Conservation (phyloP, 805 yeast genomes). For the Torulaspora quercuum region DNA sequence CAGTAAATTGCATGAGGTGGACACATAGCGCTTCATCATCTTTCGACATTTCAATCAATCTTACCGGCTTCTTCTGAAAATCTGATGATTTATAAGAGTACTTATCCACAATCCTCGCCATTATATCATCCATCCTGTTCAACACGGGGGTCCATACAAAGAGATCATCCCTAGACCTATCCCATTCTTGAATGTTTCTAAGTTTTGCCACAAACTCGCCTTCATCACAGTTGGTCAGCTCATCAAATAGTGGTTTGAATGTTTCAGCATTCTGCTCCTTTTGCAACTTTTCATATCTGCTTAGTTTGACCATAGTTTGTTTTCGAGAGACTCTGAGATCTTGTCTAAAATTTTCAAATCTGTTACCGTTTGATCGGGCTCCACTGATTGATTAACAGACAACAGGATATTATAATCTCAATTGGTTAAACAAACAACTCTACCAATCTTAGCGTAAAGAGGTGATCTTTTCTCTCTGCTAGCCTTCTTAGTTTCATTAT, state of each 20-base stretch:
- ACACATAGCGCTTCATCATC: constrained; percentile 49
- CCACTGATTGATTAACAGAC: no score
- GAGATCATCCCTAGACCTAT: constrained; percentile 63
- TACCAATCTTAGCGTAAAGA: no score
- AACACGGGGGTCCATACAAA: constrained; percentile 74
- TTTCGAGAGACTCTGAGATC: background rate
- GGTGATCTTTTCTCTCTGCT: no score
- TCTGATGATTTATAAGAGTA: constrained; percentile 39
- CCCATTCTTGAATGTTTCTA: constrained; percentile 47
- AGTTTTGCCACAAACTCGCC: constrained; percentile 43
- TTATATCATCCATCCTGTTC: constrained; percentile 67
- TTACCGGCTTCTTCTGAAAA: constrained; percentile 45
- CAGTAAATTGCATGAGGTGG: constrained; percentile 58
- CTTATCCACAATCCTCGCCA: constrained; percentile 51
- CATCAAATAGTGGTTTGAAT: constrained; percentile 38
- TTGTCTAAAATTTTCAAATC: no score
- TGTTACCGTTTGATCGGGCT: no score
- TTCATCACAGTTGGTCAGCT: constrained; percentile 39
- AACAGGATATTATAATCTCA: no score
- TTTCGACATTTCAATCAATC: constrained; percentile 43
- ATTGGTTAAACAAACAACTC: no score
- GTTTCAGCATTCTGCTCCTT: constrained; percentile 32
- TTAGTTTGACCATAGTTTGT: constrained; percentile 28
- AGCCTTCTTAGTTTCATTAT: no score
- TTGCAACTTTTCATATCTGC: constrained; percentile 32